Conservation (phyloP, 345 rosid species). For the Turritis glabra region DNA sequence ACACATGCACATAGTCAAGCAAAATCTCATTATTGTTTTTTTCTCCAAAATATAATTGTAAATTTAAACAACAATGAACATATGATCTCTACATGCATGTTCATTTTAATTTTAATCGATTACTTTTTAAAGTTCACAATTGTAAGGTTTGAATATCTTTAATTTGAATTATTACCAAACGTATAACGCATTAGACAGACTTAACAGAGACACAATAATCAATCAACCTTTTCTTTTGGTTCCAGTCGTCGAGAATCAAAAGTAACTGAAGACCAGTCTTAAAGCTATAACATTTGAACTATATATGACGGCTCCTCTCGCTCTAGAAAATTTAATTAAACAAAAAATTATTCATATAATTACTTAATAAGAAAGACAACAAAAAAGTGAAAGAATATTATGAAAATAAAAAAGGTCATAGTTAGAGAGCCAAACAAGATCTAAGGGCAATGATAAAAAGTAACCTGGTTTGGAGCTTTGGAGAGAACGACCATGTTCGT, state of each 20-base stretch:
- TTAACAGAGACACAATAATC: slow-evolving; percentile 28
- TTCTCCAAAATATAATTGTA: neutral
- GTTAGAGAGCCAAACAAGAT: no score
- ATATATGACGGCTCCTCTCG: slow-evolving; percentile 9
- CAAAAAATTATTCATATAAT: neutral
- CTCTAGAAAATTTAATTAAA: neutral
- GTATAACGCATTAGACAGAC: slow-evolving; percentile 11
- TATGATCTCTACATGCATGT: neutral
- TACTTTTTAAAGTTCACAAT: neutral
- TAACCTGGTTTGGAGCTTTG: no score
- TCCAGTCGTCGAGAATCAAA: slow-evolving; percentile 23
- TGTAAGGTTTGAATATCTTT: slow-evolving; percentile 26
- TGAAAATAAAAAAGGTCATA: no score
- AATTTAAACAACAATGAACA: neutral
- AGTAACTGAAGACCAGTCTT: slow-evolving; percentile 29
- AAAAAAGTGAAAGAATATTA: neutral
- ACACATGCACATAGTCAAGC: neutral
- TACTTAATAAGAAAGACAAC: neutral
- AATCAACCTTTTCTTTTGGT: neutral
- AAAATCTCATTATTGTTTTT: neutral
- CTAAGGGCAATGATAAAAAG: no score
- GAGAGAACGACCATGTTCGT: no score
- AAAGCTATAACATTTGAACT: slow-evolving; percentile 24
- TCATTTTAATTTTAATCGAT: neutral
- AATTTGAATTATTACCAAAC: slow-evolving; percentile 25